Conservation (phyloP, 1,139 yeast species). For the Candida mesenterica region DNA sequence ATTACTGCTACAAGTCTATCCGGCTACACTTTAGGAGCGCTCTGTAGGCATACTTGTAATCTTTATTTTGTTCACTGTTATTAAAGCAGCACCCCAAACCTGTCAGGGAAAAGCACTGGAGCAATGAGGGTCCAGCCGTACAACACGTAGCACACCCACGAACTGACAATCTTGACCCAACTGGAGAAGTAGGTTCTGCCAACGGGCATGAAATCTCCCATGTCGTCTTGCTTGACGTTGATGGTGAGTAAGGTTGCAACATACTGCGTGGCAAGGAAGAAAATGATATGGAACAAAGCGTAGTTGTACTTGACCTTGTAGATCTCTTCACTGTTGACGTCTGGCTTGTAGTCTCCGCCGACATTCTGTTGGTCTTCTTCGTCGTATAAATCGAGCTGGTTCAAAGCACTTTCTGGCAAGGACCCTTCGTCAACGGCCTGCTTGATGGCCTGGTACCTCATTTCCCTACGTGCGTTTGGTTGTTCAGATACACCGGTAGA, state of each 20-base stretch:
- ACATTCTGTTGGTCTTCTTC: slow-evolving; percentile 39
- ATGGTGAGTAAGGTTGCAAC: slow-evolving; percentile 91
- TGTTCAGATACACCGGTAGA: slow-evolving; percentile 41
- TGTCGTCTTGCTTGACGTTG: slow-evolving; percentile 81
- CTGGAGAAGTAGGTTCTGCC: slow-evolving; percentile 95
- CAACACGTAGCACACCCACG: slow-evolving; percentile 86
- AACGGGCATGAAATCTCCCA: slow-evolving; percentile 92
- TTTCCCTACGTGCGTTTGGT: slow-evolving; percentile 62
- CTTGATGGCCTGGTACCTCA: slow-evolving; percentile 84
- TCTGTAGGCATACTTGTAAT: too few relatives aligned
- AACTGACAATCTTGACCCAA: slow-evolving; percentile 89
- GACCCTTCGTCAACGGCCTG: slow-evolving; percentile 96
- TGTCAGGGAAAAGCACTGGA: slow-evolving; percentile 85
- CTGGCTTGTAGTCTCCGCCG: slow-evolving; percentile 30
- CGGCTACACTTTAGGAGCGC: too few relatives aligned
- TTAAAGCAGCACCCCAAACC: slow-evolving; percentile 54
- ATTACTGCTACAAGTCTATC: too few relatives aligned
- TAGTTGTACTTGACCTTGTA: slow-evolving; percentile 80
- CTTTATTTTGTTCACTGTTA: too few relatives aligned
- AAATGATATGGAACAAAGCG: slow-evolving; percentile 83
- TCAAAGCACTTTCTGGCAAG: slow-evolving; percentile 86
- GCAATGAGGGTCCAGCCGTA: slow-evolving; percentile 93
- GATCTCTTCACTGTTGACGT: slow-evolving; percentile 50
- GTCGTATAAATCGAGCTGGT: slow-evolving; percentile 62
- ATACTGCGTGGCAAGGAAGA: slow-evolving; percentile 95